A percentile compares a stretch with the other conserved stretches of the same genome.
These are phyloP conservation scores for Geotrichum histeridarum DNA, from an alignment of 1,139 yeast species.

Conservation along the genomic window DNA sequence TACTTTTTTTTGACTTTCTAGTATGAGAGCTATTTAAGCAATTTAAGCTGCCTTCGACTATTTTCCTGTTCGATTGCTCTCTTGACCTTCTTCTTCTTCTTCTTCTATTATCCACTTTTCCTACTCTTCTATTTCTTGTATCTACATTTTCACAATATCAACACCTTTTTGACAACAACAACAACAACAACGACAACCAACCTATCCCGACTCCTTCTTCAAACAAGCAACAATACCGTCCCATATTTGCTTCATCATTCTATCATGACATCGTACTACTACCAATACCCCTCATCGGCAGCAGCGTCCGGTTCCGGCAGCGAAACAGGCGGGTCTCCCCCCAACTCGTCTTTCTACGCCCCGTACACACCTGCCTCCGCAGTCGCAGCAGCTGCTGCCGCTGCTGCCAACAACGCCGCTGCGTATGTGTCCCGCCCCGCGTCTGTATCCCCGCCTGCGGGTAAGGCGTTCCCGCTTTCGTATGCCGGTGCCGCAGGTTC, in stretches of 20 bases:
- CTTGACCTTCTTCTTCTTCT: too few relatives aligned
- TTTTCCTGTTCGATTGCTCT: too few relatives aligned
- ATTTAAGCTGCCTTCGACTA: too few relatives aligned
- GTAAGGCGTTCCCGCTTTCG: not conserved
- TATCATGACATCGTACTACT: slow-evolving; percentile 8
- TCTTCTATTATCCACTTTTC: too few relatives aligned
- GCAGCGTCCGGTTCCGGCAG: not conserved
- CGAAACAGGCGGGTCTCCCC: not conserved
- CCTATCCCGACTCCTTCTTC: too few relatives aligned
- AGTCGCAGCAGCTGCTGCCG: not conserved
- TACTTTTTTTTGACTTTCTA: not conserved
- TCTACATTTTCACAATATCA: too few relatives aligned
- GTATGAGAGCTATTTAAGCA: too few relatives aligned
- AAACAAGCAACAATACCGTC: not conserved
- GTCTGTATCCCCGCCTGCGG: not conserved
- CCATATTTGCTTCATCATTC: not conserved
- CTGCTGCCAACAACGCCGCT: not conserved
- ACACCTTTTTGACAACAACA: too few relatives aligned
- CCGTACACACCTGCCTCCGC: not conserved
- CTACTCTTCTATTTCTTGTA: too few relatives aligned
- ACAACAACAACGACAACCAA: too few relatives aligned
- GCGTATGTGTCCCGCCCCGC: not conserved
- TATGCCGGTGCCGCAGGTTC: not conserved
- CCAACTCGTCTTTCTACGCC: not conserved
- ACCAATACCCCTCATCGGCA: slow-evolving; percentile 2